A percentile compares a stretch with the other conserved stretches of the same genome.
These are phyloP conservation scores for Corymbia calophylla DNA, from an alignment of 441 rosid species.

Conservation along the genomic window DNA sequence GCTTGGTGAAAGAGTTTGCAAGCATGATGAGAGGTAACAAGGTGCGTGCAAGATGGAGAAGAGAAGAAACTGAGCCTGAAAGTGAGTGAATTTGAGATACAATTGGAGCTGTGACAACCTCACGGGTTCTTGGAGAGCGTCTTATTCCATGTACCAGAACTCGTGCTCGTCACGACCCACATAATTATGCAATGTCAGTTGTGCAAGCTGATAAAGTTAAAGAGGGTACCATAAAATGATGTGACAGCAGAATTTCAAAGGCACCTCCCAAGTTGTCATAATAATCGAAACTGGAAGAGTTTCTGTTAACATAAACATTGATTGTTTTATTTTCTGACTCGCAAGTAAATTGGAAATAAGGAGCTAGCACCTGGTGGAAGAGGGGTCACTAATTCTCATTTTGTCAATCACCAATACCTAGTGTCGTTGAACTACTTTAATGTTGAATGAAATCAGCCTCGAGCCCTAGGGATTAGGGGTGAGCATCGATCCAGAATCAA, in stretches of 20 bases:
- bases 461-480: background rate
- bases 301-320: background rate
- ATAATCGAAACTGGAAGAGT: background rate
- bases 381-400: background rate
- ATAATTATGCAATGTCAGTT: background rate
- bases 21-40: slow-evolving; percentile 58
- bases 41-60: slow-evolving; percentile 22
- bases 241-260: background rate
- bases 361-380: background rate
- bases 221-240: background rate
- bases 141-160: background rate
- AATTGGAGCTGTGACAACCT: background rate
- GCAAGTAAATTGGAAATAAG: background rate
- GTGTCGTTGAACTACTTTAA: background rate
- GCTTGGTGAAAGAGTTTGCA: slow-evolving; percentile 60
- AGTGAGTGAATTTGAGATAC: slow-evolving; percentile 29
- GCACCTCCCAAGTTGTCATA: background rate
- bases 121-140: background rate
- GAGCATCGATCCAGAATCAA: too few species aligned
- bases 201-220: background rate
- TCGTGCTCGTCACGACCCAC: background rate
- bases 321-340: background rate
- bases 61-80: slow-evolving; percentile 44
- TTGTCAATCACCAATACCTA: background rate
- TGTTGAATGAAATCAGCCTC: background rate